Base-by-base conservation (phyloP, 192 early-diverging fungal species). In the Linnemannia zychae region DNA sequence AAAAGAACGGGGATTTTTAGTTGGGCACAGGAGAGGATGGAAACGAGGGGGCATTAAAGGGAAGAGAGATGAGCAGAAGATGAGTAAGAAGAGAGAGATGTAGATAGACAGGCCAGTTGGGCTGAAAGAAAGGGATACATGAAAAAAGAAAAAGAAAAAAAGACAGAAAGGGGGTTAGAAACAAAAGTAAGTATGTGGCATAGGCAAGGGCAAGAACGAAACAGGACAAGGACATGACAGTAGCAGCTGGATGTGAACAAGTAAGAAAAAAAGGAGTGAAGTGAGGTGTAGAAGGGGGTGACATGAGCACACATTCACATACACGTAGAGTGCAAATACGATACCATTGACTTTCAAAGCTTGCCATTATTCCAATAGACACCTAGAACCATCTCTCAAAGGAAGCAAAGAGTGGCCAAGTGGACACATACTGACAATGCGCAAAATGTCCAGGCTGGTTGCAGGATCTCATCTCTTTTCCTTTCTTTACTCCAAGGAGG, bases 391-490 rank as follows among this genome's bases (percentile, higher is more conserved):
- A n/a, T n/a, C 24, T 28, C 52, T 63, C 57, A 63, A 31, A 63
- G 28, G 57, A 28, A 9, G 3, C 24, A 33, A 31, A 31, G 28
- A 13, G 11, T n/a, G 57, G 24, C 28, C 57, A 60, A 12, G 57
- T 60, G 57, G 28, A 60, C 57, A 31, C 31, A 28, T 3, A 12
- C 17, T 57, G 1, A 15, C 57, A 33, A 63, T 63, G 40, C 40
- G 3, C 40, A 44, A 9, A 3, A 44, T 9, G 4, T 3, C 3
- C 40, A 6, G 40, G 40, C 40, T 44, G 57, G 57, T 28, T 63
- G 28, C 57, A 63, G 57, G 57, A 63, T 63, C 57, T 63, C 57
- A 63, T 63, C 57, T 63, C 28, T 31, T 60, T 60, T 24, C 24
- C n/a, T 7, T 31, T 31, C 28, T 63, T 2, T 31, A 28, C 31